phyloP scores from a whole-genome alignment of 108 stramenopile genomes.

The Fragilariopsis cylindrus region DNA sequence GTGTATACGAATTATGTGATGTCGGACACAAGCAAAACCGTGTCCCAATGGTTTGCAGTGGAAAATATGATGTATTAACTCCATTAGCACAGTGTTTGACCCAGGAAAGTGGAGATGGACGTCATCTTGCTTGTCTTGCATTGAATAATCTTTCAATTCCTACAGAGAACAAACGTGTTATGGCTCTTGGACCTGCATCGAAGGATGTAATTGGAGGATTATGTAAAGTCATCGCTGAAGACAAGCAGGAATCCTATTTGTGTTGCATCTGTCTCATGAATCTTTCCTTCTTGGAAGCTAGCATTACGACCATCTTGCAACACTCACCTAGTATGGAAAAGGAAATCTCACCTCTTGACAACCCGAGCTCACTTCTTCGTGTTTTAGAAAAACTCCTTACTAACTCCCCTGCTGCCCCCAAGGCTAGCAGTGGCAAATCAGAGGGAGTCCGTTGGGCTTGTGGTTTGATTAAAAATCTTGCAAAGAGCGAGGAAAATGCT shows the following conservation, averaged over 20 bases:
- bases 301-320: constrained; percentile 85
- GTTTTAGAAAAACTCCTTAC: constrained; percentile 82
- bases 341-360: constrained; percentile 67
- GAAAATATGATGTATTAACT: constrained; percentile 87
- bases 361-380: constrained; percentile 81
- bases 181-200: constrained; percentile 85
- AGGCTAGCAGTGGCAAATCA: constrained; percentile 88
- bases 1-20: constrained; percentile 90
- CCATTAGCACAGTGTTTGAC: constrained; percentile 88
- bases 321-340: constrained; percentile 74
- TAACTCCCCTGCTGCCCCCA: constrained; percentile 87
- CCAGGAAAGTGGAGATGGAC: constrained; percentile 86
- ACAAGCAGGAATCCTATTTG: constrained; percentile 91
- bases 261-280: constrained; percentile 96
- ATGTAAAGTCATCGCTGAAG: constrained; percentile 89
- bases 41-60: constrained; percentile 90
- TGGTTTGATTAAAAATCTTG: constrained; percentile 92
- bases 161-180: constrained; percentile 91
- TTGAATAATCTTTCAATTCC: constrained; percentile 93
- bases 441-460: constrained; percentile 94
- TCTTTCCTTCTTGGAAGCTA: constrained; percentile 90
- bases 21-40: constrained; percentile 94
- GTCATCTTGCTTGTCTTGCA: constrained; percentile 88
- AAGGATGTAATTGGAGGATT: constrained; percentile 88
- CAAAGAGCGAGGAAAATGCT: constrained; percentile 87